Evolutionary conservation across 345 rosid genomes (phyloP).

Genomic region (Garcia nutans): DNA sequence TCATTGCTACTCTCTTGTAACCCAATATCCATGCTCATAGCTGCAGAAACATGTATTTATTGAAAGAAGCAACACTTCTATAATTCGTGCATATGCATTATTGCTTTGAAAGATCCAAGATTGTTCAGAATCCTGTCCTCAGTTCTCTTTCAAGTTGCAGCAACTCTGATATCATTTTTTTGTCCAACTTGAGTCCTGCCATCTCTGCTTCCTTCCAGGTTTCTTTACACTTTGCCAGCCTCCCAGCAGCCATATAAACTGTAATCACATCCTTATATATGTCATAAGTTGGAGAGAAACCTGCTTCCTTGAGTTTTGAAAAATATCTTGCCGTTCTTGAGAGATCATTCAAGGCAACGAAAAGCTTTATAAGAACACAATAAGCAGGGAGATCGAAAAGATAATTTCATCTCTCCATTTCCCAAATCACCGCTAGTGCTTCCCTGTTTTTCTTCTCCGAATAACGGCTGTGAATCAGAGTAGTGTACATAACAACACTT

Average conservation of each 20-base stretch:
- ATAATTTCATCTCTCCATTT: slow-evolving; percentile 71
- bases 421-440: slow-evolving; percentile 86
- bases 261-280: slow-evolving; percentile 53
- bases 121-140: slow-evolving; percentile 20
- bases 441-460: slow-evolving; percentile 59
- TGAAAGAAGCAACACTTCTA: not conserved
- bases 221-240: slow-evolving; percentile 67
- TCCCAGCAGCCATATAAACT: slow-evolving; percentile 51
- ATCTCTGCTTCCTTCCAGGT: slow-evolving; percentile 66
- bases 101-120: not conserved
- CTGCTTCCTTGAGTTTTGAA: slow-evolving; percentile 79
- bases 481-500: slow-evolving; percentile 80
- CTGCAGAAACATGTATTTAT: not conserved
- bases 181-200: slow-evolving; percentile 68
- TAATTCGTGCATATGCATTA: not conserved
- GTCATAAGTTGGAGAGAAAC: slow-evolving; percentile 74
- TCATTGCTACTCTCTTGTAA: not conserved
- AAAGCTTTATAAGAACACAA: slow-evolving; percentile 71
- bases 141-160: slow-evolving; percentile 41
- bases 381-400: slow-evolving; percentile 86
- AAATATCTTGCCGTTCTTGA: slow-evolving; percentile 72
- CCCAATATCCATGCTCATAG: not conserved
- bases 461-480: slow-evolving; percentile 67
- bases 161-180: slow-evolving; percentile 31
- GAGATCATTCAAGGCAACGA: slow-evolving; percentile 70